phyloP scores from a whole-genome alignment of 177 flowering plant species.

The Telopea speciosissima region DNA sequence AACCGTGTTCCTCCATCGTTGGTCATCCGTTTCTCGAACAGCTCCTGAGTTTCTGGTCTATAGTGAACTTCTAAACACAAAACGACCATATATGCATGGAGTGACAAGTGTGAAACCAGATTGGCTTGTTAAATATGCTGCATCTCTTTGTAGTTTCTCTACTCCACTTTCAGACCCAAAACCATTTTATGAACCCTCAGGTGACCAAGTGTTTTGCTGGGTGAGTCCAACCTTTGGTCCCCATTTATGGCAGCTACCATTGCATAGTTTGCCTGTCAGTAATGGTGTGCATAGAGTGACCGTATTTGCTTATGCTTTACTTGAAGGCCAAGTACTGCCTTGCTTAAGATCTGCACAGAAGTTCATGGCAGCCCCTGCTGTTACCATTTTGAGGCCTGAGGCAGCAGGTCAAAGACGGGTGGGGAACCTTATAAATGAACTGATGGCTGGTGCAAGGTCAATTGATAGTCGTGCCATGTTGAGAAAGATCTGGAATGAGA shows the following conservation, averaged over 20 bases:
- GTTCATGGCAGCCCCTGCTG: slow-evolving; percentile 55
- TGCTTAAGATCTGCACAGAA: slow-evolving; percentile 48
- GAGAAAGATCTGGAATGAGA: slow-evolving; percentile 54
- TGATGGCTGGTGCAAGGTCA: slow-evolving; percentile 25
- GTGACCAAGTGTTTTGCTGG: slow-evolving; percentile 57
- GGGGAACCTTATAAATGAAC: slow-evolving; percentile 56
- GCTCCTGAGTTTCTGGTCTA: slow-evolving; percentile 88
- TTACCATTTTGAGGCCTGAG: slow-evolving; percentile 53
- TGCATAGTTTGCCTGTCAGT: slow-evolving; percentile 43
- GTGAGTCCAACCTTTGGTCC: slow-evolving; percentile 69
- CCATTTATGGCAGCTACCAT: slow-evolving; percentile 74
- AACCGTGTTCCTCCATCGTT: slow-evolving; percentile 66
- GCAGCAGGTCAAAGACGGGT: slow-evolving; percentile 61
- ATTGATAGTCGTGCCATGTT: slow-evolving; percentile 55
- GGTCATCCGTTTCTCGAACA: slow-evolving; percentile 56
- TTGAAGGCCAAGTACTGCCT: slow-evolving; percentile 80
- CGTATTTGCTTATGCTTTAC: slow-evolving; percentile 74
- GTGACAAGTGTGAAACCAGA: slow-evolving; percentile 65
- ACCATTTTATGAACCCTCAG: slow-evolving; percentile 57
- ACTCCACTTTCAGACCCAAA: slow-evolving; percentile 67
- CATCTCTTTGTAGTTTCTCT: slow-evolving; percentile 59
- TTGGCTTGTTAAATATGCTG: slow-evolving; percentile 75
- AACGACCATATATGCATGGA: slow-evolving; percentile 85
- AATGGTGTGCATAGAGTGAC: slow-evolving; percentile 34
- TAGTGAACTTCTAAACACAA: slow-evolving; percentile 63